phyloP scores from a whole-genome alignment of 1,284 basidiomycete species.

The Hortiboletus rubellus region DNA sequence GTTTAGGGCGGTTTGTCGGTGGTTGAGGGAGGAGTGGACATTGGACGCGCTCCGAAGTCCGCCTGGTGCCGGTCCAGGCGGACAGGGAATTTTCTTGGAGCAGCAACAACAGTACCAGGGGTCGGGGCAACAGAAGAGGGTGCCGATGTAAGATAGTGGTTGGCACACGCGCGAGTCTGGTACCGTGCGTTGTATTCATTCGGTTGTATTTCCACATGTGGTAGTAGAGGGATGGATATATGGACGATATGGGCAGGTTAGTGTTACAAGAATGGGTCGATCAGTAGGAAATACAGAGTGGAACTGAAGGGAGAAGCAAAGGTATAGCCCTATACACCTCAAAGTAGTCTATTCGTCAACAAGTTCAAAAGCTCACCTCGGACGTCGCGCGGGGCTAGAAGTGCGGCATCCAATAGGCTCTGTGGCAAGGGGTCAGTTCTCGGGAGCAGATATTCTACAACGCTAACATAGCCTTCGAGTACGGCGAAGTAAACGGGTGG shows the following conservation, averaged over 20 bases:
- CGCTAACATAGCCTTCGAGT: not conserved
- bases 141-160: conserved; percentile 12
- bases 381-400: not conserved
- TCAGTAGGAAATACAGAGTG: not conserved
- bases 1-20: conserved; percentile 74
- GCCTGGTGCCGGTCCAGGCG: conserved; percentile 9
- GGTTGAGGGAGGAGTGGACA: conserved; percentile 67
- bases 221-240: not conserved
- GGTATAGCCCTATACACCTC: not conserved
- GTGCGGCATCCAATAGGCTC: not conserved
- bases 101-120: conserved; percentile 21
- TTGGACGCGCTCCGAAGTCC: conserved; percentile 37
- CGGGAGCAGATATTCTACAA: not conserved
- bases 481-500: conserved; percentile 1
- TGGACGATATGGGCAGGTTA: not conserved
- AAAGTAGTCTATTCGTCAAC: not conserved
- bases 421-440: not conserved
- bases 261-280: not conserved
- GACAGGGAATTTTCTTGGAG: conserved; percentile 21
- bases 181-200: conserved; percentile 1
- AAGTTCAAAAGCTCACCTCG: not conserved
- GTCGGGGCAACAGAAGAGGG: conserved; percentile 8
- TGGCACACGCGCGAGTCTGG: conserved; percentile 4
- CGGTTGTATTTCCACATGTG: not conserved
- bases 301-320: not conserved